phyloP scores from a whole-genome alignment of 2,329 filamentous ascomycete species.

The Scorias spongiosa region DNA sequence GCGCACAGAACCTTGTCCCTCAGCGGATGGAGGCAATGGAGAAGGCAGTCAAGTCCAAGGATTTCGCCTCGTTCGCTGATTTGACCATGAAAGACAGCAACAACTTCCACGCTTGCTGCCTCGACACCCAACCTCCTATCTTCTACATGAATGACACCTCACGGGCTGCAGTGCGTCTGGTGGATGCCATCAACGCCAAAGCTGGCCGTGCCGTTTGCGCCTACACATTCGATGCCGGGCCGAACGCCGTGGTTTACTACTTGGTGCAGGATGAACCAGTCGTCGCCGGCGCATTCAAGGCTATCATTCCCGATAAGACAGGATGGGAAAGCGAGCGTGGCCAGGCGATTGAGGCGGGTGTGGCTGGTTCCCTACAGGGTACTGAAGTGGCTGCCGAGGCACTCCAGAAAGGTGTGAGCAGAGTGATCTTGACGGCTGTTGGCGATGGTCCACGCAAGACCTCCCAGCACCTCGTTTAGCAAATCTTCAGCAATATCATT shows the following conservation, averaged over 20 bases:
- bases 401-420: slow-evolving; percentile 65
- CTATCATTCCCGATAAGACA: slow-evolving; percentile 44
- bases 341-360: slow-evolving; percentile 35
- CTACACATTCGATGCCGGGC: slow-evolving; percentile 95
- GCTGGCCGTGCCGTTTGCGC: slow-evolving; percentile 71
- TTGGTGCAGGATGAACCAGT: slow-evolving; percentile 58
- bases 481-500: background rate
- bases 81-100: slow-evolving; percentile 96
- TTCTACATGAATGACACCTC: slow-evolving; percentile 97
- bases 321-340: slow-evolving; percentile 53
- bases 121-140: slow-evolving; percentile 93
- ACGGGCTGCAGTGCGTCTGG: slow-evolving; percentile 69
- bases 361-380: slow-evolving; percentile 38
- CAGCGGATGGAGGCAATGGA: slow-evolving; percentile 74
- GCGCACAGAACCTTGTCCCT: slow-evolving; percentile 65
- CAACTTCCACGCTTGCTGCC: slow-evolving; percentile 86
- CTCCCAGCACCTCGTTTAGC: slow-evolving; percentile 36
- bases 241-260: slow-evolving; percentile 95
- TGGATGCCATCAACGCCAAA: slow-evolving; percentile 72
- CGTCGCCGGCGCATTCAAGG: slow-evolving; percentile 67
- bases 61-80: slow-evolving; percentile 77
- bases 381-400: slow-evolving; percentile 43
- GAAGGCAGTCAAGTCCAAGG: slow-evolving; percentile 56
- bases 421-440: slow-evolving; percentile 82
- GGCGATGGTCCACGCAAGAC: slow-evolving; percentile 78